phyloP scores from a whole-genome alignment of 2,329 filamentous ascomycete species.

The Colletotrichum sansevieriae region DNA sequence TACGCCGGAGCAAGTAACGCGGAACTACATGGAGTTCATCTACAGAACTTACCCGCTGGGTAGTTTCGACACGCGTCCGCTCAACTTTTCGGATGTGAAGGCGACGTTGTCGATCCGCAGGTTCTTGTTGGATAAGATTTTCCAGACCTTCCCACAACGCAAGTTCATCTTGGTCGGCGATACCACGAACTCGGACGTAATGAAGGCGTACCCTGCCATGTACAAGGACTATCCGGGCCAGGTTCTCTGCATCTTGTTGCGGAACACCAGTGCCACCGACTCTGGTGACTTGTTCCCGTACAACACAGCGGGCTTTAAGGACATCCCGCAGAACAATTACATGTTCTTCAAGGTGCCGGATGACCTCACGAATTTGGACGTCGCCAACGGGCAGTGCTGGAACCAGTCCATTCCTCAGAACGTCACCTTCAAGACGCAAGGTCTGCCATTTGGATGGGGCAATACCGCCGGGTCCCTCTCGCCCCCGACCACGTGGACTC shows the following conservation, averaged over 20 bases:
- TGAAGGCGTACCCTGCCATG: slow-evolving; percentile 73
- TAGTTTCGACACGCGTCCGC: slow-evolving; percentile 81
- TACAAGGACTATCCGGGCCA: slow-evolving; percentile 76
- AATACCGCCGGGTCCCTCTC: slow-evolving; percentile 48
- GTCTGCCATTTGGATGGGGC: slow-evolving; percentile 62
- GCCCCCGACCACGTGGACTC: slow-evolving; percentile 43
- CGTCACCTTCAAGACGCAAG: slow-evolving; percentile 77
- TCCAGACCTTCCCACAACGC: slow-evolving; percentile 79
- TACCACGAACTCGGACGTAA: slow-evolving; percentile 82
- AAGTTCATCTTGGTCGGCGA: slow-evolving; percentile 84
- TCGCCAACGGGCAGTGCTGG: slow-evolving; percentile 75
- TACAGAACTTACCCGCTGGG: slow-evolving; percentile 83
- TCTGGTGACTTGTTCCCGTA: slow-evolving; percentile 78
- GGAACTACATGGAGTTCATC: slow-evolving; percentile 85
- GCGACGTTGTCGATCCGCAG: slow-evolving; percentile 79
- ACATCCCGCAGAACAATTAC: slow-evolving; percentile 74
- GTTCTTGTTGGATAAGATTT: slow-evolving; percentile 77
- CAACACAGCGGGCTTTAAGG: slow-evolving; percentile 78
- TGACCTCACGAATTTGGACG: slow-evolving; percentile 75
- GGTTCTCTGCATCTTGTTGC: slow-evolving; percentile 82
- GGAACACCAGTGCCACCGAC: slow-evolving; percentile 81
- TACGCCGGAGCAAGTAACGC: slow-evolving; percentile 81
- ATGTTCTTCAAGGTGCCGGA: slow-evolving; percentile 85
- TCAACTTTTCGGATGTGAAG: slow-evolving; percentile 83
- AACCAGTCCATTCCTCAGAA: slow-evolving; percentile 77